Evolutionary conservation across 345 rosid species (phyloP), one percentile per base, ranked within the genome.

Genomic region (Gossypium sturtianum): DNA sequence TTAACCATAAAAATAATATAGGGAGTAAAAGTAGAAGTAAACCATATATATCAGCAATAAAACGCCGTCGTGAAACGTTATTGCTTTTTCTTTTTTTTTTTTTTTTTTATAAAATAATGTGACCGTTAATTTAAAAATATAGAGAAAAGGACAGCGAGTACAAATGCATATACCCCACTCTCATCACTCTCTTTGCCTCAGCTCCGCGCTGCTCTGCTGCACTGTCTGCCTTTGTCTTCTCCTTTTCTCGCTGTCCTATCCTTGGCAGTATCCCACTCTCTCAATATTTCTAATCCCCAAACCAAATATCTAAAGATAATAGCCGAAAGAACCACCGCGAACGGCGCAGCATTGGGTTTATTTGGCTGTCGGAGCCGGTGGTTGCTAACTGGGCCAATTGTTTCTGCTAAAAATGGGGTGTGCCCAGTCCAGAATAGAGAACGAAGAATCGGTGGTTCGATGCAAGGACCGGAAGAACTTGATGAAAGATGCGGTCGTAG

Each of bases 381-480:
- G 38, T 48, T 29, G 47, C 27, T 12, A 2, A 15, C 64, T 71
- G 48, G 29, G 27, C 27, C 9, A 7, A 15, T 59, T 9, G 3
- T 20, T 23, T 7, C 25, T 12, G 4, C n/a, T 4, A 22, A 43
- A 54, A 76, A 91, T 95, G 99, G 99, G 99, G 7, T 95, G 99
- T 75, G 89, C 93, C 2, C 98, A 93, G 82, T 95, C 99, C 9
- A 91, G 81, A 76, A 86, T 91, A 72, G 99, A 95, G 74, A 87
- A 88, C 78, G 98, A 93, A 75, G 98, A 95, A 52, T 85, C 98
- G 0, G 99, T 95, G 69, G 72, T 90, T 13, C 88, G 99, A 23
- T 91, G 98, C 76, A 93, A 88, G 75, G 94, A 93, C 47, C 86
- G 99, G 12, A 77, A 89, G 53, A 89, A 76, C 69, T 74, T 90